Conservation (phyloP, 2,329 filamentous ascomycete species). For the Sclerotinia spermophila region DNA sequence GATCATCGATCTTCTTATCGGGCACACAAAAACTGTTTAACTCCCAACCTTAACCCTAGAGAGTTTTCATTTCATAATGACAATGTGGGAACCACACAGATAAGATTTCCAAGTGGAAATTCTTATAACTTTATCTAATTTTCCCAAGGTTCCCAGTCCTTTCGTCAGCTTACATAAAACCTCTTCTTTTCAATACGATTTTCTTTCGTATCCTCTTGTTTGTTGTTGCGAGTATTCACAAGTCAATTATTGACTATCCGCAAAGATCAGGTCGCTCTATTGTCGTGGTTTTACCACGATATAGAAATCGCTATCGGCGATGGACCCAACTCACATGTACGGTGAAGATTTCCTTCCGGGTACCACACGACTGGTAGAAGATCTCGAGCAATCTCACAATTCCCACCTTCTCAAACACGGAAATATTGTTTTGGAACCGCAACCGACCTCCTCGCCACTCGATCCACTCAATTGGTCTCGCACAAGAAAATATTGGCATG, state of each 20-base stretch:
- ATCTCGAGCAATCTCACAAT: conserved; percentile 21
- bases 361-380: conserved; percentile 29
- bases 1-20: conserved; percentile 11
- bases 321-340: conserved; percentile 11
- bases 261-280: conserved; percentile 1
- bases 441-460: conserved; percentile 50
- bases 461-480: conserved; percentile 51
- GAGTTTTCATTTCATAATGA: conserved; percentile 8
- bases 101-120: conserved; percentile 12
- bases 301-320: conserved; percentile 10
- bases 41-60: not conserved
- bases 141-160: not conserved
- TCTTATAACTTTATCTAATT: not conserved
- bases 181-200: not conserved
- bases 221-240: not conserved
- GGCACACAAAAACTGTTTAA: not conserved
- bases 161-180: not conserved
- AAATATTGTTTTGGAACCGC: conserved; percentile 51
- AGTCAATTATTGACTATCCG: conserved; percentile 7
- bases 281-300: conserved; percentile 15
- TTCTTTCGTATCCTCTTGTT: not conserved
- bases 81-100: conserved; percentile 9
- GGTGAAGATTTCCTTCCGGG: conserved; percentile 29
- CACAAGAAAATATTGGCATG: conserved; percentile 49
- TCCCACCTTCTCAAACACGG: conserved; percentile 32